Evolutionary conservation across 108 stramenopile genomes (phyloP).

Genomic region (Pseudonitzschia delicatissima): DNA sequence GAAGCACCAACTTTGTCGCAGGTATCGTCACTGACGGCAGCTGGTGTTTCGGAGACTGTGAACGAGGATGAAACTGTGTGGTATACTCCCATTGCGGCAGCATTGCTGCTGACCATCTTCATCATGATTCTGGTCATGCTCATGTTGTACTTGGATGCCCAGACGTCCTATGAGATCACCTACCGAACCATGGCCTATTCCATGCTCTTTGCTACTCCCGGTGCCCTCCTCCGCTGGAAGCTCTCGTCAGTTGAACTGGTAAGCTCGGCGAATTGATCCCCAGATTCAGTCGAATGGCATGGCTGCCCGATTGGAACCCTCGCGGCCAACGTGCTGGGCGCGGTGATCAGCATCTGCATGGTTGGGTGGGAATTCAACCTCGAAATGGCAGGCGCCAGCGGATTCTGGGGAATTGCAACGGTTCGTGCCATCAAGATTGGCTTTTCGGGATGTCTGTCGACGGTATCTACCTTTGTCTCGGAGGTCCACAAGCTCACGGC

Average conservation of each 20-base stretch:
- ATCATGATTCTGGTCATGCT: slow-evolving; percentile 8
- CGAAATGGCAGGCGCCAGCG: background rate
- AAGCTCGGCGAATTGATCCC: background rate
- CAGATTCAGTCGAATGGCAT: background rate
- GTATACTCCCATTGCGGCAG: background rate
- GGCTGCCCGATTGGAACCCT: slow-evolving; percentile 65
- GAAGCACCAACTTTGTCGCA: background rate
- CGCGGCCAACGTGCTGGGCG: slow-evolving; percentile 49
- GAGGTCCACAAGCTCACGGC: slow-evolving; percentile 34
- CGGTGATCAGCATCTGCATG: slow-evolving; percentile 35
- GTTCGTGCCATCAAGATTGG: slow-evolving; percentile 47
- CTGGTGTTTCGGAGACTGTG: slow-evolving; percentile 3
- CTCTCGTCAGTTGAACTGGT: slow-evolving; percentile 40
- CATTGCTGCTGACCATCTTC: background rate
- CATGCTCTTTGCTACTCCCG: slow-evolving; percentile 46
- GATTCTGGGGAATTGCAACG: slow-evolving; percentile 37
- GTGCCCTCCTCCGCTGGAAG: slow-evolving; percentile 59
- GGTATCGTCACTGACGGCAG: background rate
- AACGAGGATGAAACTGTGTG: slow-evolving; percentile 1
- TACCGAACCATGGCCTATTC: slow-evolving; percentile 40
- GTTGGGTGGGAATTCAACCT: slow-evolving; percentile 31
- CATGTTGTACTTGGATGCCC: background rate
- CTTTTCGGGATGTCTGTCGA: slow-evolving; percentile 64
- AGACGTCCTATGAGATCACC: slow-evolving; percentile 27
- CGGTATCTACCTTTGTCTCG: slow-evolving; percentile 64